Conservation (phyloP, 495 filamentous ascomycete genomes). For the Hypoxylon rickii region DNA sequence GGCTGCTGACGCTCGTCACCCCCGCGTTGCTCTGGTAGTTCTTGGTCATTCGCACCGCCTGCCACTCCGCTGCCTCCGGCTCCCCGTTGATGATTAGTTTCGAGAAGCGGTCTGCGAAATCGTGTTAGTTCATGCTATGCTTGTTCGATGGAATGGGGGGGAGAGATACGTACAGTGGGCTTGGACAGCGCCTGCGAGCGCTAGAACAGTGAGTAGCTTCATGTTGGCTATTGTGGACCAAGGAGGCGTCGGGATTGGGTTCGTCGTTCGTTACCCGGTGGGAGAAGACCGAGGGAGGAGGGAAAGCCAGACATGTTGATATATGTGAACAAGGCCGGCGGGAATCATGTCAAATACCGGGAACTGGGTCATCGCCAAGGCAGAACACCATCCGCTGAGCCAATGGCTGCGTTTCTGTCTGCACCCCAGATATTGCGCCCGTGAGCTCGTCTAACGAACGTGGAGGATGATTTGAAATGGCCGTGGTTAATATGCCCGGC, state of each 20-base stretch:
- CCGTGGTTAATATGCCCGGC: constrained; percentile 29
- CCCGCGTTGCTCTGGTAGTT: constrained; percentile 53
- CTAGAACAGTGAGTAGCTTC: constrained; percentile 22
- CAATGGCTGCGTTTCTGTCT: constrained; percentile 6
- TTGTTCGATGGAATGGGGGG: background rate
- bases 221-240: constrained; percentile 9
- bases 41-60: constrained; percentile 51
- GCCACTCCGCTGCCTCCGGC: constrained; percentile 45
- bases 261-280: constrained; percentile 4
- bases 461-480: constrained; percentile 4
- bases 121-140: background rate
- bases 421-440: constrained; percentile 26
- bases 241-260: background rate
- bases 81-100: constrained; percentile 43
- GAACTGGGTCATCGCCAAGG: constrained; percentile 20
- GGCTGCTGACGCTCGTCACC: constrained; percentile 44
- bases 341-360: constrained; percentile 22
- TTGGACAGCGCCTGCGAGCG: constrained; percentile 26
- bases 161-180: constrained; percentile 29
- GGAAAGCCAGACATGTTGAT: constrained; percentile 6
- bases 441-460: constrained; percentile 6
- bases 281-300: constrained; percentile 3
- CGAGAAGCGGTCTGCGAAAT: constrained; percentile 42
- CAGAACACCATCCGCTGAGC: constrained; percentile 9
- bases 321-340: constrained; percentile 1